Base-by-base conservation (phyloP, 495 filamentous ascomycete species). In the Xylaria cubensis region DNA sequence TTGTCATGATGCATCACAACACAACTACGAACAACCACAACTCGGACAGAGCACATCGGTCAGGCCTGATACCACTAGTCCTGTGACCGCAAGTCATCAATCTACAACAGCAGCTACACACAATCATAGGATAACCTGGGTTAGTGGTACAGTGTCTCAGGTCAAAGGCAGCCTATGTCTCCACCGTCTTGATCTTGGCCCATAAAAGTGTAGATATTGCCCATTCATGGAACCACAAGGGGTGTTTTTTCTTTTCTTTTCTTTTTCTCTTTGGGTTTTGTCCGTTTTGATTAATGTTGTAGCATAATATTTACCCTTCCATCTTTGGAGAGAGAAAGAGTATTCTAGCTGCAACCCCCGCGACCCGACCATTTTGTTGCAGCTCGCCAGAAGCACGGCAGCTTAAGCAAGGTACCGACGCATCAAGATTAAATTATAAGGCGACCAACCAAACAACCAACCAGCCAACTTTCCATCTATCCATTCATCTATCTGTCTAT, bases 1-100 rank as follows among this genome's bases (percentile, higher is more conserved):
- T 44, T 63, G 61, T 63, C 61, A 41, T 26, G 39, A 63, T 63
- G 61, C 61, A 63, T 63, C 61, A 63, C 61, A 39, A 21, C n/a
- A 44, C 21, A 24, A 63, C 61, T 15, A 24, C 61, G 32, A 44
- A 63, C 61, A 5, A 24, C 21, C 2, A 42, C 61, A 63, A 44
- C 39, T 15, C 39, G 39, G 21, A 41, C 61, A 24, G n/a, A 29
- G 26, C 61, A 24, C 61, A 63, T 26, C 39, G 21, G 34, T 63
- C 61, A 42, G 10, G 39, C 39, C 61, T 42, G 61, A 63, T 44
- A 42, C 61, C 58, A 61, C 34, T 21, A 61, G 61, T 63, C 61
- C 61, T 42, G 59, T 63, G 59, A 42, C n/a, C n/a, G 19, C 36
- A 29, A 63, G 39, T 12, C 39, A 26, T 41, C 39, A 63, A 63